phyloP scores from a whole-genome alignment of 768 basidiomycete genomes.

The Dictyophora rubrovolvata region DNA sequence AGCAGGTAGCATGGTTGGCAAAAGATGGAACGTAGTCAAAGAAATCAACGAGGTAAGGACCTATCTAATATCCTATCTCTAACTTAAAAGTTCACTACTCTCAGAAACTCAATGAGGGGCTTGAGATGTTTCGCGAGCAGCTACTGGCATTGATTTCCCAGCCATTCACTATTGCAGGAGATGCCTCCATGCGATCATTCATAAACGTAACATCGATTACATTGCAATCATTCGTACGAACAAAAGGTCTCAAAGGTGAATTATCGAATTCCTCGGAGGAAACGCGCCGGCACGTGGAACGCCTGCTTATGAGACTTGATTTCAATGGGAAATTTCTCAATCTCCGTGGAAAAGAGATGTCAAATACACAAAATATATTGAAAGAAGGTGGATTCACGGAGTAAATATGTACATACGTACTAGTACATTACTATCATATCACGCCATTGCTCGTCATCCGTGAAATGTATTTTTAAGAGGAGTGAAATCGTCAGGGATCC shows the following conservation, averaged over 20 bases:
- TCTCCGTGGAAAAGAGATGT: not conserved
- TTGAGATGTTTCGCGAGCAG: conserved; percentile 75
- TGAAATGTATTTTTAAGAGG: not conserved
- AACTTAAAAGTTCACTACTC: not conserved
- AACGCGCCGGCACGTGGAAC: conserved; percentile 72
- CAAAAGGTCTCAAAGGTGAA: conserved; percentile 36
- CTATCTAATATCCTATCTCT: not conserved
- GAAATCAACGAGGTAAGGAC: conserved; percentile 66
- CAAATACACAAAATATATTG: conserved; percentile 8
- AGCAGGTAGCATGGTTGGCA: conserved; percentile 64
- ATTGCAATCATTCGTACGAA: conserved; percentile 43
- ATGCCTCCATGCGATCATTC: conserved; percentile 58
- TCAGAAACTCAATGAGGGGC: conserved; percentile 55
- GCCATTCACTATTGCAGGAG: conserved; percentile 48
- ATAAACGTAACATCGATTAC: conserved; percentile 39
- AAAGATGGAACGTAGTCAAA: conserved; percentile 55
- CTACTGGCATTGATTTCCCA: conserved; percentile 68
- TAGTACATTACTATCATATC: not conserved
- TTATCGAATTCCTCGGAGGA: conserved; percentile 48
- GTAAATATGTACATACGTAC: not conserved
- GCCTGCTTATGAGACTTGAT: conserved; percentile 71
- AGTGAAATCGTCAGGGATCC: not conserved
- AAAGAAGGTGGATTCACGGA: conserved; percentile 12
- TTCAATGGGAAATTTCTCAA: conserved; percentile 71
- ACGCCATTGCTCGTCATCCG: conserved; percentile 3